Evolutionary conservation across 2,329 filamentous ascomycete genomes (phyloP), one percentile per base, ranked within the genome.

Genomic region (Verticillium alfalfae): DNA sequence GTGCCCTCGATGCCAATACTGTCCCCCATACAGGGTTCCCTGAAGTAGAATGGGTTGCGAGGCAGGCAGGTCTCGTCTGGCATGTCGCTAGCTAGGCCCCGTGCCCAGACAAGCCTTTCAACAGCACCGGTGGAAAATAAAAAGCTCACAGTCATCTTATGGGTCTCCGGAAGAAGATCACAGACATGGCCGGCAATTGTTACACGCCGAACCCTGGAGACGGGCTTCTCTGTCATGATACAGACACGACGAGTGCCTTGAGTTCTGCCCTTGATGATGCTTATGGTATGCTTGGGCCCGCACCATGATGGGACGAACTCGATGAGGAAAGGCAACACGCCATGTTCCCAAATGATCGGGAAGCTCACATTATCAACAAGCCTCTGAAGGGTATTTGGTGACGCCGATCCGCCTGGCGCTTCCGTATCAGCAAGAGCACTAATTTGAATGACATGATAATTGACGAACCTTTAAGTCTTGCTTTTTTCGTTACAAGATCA

Each of bases 1-100:
- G 67, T 68, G 1, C 71, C 71, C 6, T 62, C 65, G 15, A 76
- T 69, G 9, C 78, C 78, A 45, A 80, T 78, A 62, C 77, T 79
- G 57, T 80, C 78, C 2, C 78, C 78, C 77, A 80, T 80, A 60
- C 76, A 75, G 3, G 75, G 77, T n/a, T 65, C 72, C 41, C 67
- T 64, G 65, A 79, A 80, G 64, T 72, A 76, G 56, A 77, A 79
- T 1, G 78, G 77, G 64, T 80, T 80, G 15, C 76, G 71, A 5
- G 78, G 70, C 38, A 61, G 57, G 63, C 77, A 79, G 1, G 79
- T 68, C 12, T 79, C 77, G 62, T 80, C 78, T 1, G 72, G 75
- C 63, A 73, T 73, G 9, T 73, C 67, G 58, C 67, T 70, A 52
- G 70, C 66, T 5, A 79, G 64, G 0, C 78, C 78, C 16, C 77